Conservation (phyloP, 106 monocot species). For the Triglochin maritima region DNA sequence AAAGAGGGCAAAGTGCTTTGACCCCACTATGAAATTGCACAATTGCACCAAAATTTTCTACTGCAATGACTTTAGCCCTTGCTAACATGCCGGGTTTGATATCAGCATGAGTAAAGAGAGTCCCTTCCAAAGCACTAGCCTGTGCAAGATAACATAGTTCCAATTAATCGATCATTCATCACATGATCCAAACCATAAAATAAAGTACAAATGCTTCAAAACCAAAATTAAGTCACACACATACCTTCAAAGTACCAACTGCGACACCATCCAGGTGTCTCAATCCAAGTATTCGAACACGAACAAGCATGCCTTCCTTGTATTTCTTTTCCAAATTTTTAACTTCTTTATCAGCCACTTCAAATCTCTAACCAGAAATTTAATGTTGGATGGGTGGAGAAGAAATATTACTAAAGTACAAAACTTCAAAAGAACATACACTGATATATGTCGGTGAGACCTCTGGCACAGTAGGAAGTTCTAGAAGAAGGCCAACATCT, state of each 20-base stretch:
- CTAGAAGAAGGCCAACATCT: conserved; percentile 65
- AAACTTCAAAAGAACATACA: conserved; percentile 26
- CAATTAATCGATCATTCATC: neutral
- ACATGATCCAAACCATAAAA: neutral
- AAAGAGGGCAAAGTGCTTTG: conserved; percentile 89
- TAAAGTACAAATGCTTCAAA: neutral
- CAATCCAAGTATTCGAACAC: conserved; percentile 68
- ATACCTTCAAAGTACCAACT: conserved; percentile 81
- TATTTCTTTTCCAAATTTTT: conserved; percentile 68
- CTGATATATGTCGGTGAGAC: conserved; percentile 66
- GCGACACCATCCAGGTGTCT: conserved; percentile 78
- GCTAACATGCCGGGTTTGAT: conserved; percentile 93
- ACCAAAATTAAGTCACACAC: neutral
- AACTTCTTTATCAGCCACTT: conserved; percentile 55
- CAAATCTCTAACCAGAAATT: conserved; percentile 36
- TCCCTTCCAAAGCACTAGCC: conserved; percentile 88
- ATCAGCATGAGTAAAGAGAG: conserved; percentile 91
- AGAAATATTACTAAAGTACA: neutral
- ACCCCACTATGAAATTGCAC: conserved; percentile 85
- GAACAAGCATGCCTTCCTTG: conserved; percentile 49
- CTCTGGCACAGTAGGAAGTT: conserved; percentile 55
- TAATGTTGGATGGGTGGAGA: neutral
- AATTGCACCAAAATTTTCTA: conserved; percentile 71
- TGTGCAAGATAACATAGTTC: conserved; percentile 8
- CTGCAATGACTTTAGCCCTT: conserved; percentile 67